A percentile compares a stretch with the other conserved stretches of the same genome.
Evolutionary conservation across 768 basidiomycete genomes (phyloP).

Genomic region (Lactarius evosmus): DNA sequence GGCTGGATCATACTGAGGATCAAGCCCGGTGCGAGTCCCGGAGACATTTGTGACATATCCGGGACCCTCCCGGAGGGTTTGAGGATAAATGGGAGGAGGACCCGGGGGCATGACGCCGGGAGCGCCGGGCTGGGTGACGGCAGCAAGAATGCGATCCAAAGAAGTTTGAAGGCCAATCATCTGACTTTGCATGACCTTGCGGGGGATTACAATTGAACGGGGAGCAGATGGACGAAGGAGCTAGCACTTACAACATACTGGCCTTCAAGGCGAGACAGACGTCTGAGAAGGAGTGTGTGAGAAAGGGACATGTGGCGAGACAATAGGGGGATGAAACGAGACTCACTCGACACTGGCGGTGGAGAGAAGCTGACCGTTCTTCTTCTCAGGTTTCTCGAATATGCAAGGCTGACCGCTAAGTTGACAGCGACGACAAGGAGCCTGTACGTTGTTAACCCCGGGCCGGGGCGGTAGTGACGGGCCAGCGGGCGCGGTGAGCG

Average conservation of each 20-base stretch:
- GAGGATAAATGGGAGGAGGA: slow-evolving; percentile 25
- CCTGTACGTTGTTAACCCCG: slow-evolving; percentile 42
- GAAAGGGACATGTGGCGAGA: slow-evolving; percentile 5
- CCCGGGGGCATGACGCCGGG: slow-evolving; percentile 33
- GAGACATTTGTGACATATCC: slow-evolving; percentile 29
- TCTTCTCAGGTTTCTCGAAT: slow-evolving; percentile 92
- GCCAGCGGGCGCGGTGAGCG: slow-evolving; percentile 47
- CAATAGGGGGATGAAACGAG: slow-evolving; percentile 31
- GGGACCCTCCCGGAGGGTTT: slow-evolving; percentile 27
- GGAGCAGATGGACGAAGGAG: slow-evolving; percentile 6
- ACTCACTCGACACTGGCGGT: slow-evolving; percentile 73
- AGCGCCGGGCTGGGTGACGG: slow-evolving; percentile 42
- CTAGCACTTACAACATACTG: slow-evolving; percentile 67
- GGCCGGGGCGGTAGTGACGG: slow-evolving; percentile 75
- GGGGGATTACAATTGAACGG: slow-evolving; percentile 10
- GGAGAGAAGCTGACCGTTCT: slow-evolving; percentile 57
- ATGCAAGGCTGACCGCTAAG: slow-evolving; percentile 75
- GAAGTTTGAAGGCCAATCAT: slow-evolving; percentile 95
- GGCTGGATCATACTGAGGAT: slow-evolving; percentile 34
- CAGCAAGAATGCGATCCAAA: slow-evolving; percentile 74
- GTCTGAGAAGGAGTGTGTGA: slow-evolving; percentile 42
- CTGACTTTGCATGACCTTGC: slow-evolving; percentile 85
- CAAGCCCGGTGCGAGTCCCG: slow-evolving; percentile 30
- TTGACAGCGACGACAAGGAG: slow-evolving; percentile 88
- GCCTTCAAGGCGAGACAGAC: slow-evolving; percentile 79